Evolutionary conservation across 306 rosid species (phyloP).

Genomic region (Delonix regia): DNA sequence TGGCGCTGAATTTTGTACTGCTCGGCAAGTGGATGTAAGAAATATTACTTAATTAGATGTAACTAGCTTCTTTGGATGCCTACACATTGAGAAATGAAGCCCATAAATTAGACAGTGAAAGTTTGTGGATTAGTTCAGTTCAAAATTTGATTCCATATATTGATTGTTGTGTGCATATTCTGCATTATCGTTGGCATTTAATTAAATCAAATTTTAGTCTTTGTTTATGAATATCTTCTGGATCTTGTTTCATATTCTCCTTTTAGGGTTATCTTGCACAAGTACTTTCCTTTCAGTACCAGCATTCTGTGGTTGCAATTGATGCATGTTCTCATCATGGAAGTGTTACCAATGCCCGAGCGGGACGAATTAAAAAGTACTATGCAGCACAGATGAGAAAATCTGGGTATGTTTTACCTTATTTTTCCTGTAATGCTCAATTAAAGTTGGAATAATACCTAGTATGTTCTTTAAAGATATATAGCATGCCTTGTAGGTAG

Average conservation of each 20-base stretch:
- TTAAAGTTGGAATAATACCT: conserved; percentile 22
- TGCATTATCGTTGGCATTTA: neutral
- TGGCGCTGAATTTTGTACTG: conserved; percentile 26
- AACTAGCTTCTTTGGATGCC: conserved; percentile 26
- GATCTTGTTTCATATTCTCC: conserved; percentile 15
- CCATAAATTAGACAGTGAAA: conserved; percentile 8
- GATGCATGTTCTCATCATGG: conserved; percentile 96
- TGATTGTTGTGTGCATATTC: conserved; percentile 19
- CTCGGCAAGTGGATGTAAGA: conserved; percentile 10
- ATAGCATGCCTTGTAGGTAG: neutral
- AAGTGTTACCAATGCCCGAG: conserved; percentile 72
- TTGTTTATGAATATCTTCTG: conserved; percentile 2
- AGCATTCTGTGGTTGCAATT: conserved; percentile 77
- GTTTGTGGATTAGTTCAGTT: conserved; percentile 21
- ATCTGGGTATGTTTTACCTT: conserved; percentile 58
- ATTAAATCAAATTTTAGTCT: conserved; percentile 1
- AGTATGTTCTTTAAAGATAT: conserved; percentile 29
- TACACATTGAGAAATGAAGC: neutral
- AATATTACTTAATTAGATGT: conserved; percentile 11
- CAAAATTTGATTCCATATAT: conserved; percentile 12
- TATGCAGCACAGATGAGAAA: conserved; percentile 72
- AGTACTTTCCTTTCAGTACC: conserved; percentile 83
- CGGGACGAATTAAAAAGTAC: conserved; percentile 73
- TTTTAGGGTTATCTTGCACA: conserved; percentile 95
- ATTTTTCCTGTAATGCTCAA: conserved; percentile 22